Evolutionary conservation across 2,329 filamentous ascomycete species (phyloP), one percentile per base, ranked within the genome.

Genomic region (Ophiostoma sp.): DNA sequence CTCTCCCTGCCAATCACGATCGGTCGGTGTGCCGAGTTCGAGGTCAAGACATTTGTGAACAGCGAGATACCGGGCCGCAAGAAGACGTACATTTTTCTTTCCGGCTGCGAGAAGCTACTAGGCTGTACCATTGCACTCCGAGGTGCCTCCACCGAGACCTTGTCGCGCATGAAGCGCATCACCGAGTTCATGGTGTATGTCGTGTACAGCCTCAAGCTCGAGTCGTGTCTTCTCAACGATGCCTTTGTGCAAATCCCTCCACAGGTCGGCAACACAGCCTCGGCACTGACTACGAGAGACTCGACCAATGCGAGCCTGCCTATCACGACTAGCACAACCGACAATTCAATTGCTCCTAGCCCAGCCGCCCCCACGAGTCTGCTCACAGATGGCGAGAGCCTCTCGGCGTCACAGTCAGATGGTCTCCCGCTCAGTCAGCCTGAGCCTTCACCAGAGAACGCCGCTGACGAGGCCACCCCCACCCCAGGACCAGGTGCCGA

Each of bases 111-210:
- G 10, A 92, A 92, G 73, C 91, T 96, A 72, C 86, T 99, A 1
- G 96, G 95, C 0, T 98, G 95, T 77, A 99, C 95, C 0, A 97
- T 99, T 75, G 92, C 93, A 15, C 83, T 99, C 31, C 89, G 95
- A 65, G 95, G 95, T 1, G 92, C 90, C 3, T 88, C 90, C 71
- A 89, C 88, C 39, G 82, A 86, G 67, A 83, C 88, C 0, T 84
- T 99, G 23, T 83, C 88, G 1, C 91, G 89, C 75, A 88, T 99
- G 79, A 99, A 99, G 80, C 87, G 89, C 68, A 95, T 99, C 74
- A 95, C 94, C 13, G 95, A 99, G 77, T 98, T 99, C 77, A 97
- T 99, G 94, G 91, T 96, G 52, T 99, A 98, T 75, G 96, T 99
- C 27, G 94, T 98, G 15, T 99, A 99, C 80, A 99, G 97, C 76